Conservation (phyloP, 768 basidiomycete species). For the Chlorophyllum brunneum region DNA sequence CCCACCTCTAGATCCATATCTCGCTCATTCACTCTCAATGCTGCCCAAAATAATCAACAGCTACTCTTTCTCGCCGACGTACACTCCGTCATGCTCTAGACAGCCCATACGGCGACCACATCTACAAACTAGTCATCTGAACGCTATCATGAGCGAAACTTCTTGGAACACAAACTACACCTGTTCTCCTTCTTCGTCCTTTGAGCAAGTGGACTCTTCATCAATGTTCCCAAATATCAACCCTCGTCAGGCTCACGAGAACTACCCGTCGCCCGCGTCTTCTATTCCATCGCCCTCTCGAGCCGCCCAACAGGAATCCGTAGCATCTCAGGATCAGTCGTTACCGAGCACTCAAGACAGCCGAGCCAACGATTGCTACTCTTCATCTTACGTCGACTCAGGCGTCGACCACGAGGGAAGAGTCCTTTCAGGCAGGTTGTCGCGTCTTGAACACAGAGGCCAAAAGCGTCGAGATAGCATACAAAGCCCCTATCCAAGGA, state of each 20-base stretch:
- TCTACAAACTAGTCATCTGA: constrained; percentile 11
- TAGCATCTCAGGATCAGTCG: constrained; percentile 3
- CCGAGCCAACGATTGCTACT: constrained; percentile 9
- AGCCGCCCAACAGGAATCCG: constrained; percentile 7
- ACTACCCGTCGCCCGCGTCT: constrained; percentile 13
- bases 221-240: constrained; percentile 10
- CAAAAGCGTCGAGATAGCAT: constrained; percentile 9
- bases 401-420: constrained; percentile 5
- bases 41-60: constrained; percentile 11
- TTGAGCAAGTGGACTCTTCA: constrained; percentile 10
- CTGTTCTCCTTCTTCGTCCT: constrained; percentile 7
- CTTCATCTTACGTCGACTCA: constrained; percentile 10
- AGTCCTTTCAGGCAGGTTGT: constrained; percentile 9
- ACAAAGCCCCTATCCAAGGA: constrained; percentile 11
- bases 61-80: constrained; percentile 5
- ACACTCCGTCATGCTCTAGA: constrained; percentile 12
- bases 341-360: constrained; percentile 4
- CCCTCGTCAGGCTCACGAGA: constrained; percentile 12
- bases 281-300: constrained; percentile 13
- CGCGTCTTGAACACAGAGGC: constrained; percentile 11
- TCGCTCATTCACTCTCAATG: constrained; percentile 5
- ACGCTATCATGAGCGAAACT: constrained; percentile 11
- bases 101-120: constrained; percentile 12
- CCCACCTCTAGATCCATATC: background rate
- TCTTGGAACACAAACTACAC: constrained; percentile 12